Evolutionary conservation across 257 asterid species (phyloP).

Genomic region (Osmanthus fragrans): DNA sequence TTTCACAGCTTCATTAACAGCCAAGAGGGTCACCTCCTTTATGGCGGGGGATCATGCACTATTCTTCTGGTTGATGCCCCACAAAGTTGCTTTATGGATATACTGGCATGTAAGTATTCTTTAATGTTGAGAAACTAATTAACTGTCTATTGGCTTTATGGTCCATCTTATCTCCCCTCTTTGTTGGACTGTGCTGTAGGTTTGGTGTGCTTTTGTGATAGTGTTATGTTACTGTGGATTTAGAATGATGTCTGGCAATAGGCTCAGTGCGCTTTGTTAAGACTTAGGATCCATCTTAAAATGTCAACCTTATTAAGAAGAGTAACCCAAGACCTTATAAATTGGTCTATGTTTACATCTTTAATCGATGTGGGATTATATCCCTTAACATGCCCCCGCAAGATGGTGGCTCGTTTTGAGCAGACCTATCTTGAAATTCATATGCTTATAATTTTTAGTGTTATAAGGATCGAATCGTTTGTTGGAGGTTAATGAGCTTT

Average conservation of each 20-base stretch:
- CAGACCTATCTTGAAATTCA: too few relatives aligned
- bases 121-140: not conserved
- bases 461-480: too few relatives aligned
- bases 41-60: constrained; percentile 44
- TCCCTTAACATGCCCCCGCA: too few relatives aligned
- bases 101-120: constrained; percentile 84
- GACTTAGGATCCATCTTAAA: too few relatives aligned
- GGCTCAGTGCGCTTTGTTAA: not conserved
- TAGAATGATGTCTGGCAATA: not conserved
- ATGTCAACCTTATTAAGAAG: too few relatives aligned
- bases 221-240: not conserved
- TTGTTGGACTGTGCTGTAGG: not conserved
- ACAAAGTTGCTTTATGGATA: constrained; percentile 89
- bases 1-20: constrained; percentile 86
- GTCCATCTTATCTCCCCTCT: not conserved
- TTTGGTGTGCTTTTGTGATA: not conserved
- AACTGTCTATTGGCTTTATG: not conserved
- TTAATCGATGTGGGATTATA: too few relatives aligned
- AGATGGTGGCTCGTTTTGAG: too few relatives aligned
- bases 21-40: constrained; percentile 56
- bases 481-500: too few relatives aligned
- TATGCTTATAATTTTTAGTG: too few relatives aligned
- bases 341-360: too few relatives aligned
- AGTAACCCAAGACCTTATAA: too few relatives aligned
- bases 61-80: constrained; percentile 99